Evolutionary conservation across 2,329 filamentous ascomycete genomes (phyloP).

Genomic region (Sarocladium kiliense): DNA sequence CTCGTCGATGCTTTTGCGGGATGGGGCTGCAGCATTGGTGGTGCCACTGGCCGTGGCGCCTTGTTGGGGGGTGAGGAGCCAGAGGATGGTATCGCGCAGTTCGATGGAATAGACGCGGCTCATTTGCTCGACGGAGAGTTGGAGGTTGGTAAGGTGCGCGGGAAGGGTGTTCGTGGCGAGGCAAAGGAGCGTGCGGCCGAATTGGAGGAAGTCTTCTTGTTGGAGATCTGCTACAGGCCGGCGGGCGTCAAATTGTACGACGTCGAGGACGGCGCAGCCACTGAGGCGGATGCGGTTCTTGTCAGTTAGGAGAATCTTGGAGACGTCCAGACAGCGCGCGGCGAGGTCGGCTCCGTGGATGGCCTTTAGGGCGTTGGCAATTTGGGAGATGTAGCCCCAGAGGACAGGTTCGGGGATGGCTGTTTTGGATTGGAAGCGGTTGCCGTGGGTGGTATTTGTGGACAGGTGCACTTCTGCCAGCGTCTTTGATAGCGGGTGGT

Average conservation of each 20-base stretch:
- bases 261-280: constrained; percentile 84
- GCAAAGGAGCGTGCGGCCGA: constrained; percentile 79
- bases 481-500: constrained; percentile 86
- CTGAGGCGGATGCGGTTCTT: constrained; percentile 87
- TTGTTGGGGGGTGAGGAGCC: constrained; percentile 68
- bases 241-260: constrained; percentile 73
- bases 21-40: constrained; percentile 15
- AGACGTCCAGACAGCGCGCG: constrained; percentile 78
- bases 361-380: constrained; percentile 79
- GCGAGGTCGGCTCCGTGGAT: constrained; percentile 80
- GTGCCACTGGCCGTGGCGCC: constrained; percentile 17
- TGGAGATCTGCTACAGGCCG: constrained; percentile 71
- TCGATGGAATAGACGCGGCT: constrained; percentile 71
- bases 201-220: constrained; percentile 78
- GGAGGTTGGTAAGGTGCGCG: constrained; percentile 52
- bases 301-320: constrained; percentile 83
- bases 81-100: constrained; percentile 72
- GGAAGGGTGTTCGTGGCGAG: constrained; percentile 66
- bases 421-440: constrained; percentile 38
- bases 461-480: constrained; percentile 76
- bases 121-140: constrained; percentile 70
- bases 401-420: constrained; percentile 66
- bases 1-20: constrained; percentile 68
- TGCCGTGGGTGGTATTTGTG: constrained; percentile 31
- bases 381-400: constrained; percentile 90